phyloP scores from a whole-genome alignment of 768 basidiomycete genomes.

The Tricholoma saponaceum region DNA sequence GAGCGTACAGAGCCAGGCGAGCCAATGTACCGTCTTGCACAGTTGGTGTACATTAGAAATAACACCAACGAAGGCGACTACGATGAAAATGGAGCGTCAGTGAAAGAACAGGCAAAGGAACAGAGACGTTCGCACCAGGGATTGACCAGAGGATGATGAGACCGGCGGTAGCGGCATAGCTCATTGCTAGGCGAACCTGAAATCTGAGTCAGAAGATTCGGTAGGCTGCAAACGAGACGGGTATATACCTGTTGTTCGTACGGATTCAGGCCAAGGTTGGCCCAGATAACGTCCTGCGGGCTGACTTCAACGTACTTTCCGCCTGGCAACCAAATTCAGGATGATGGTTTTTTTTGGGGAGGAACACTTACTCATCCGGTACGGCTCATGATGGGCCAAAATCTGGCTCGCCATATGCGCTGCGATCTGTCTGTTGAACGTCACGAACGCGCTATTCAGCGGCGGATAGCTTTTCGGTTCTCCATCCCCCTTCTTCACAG shows the following conservation, averaged over 20 bases:
- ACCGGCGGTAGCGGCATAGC: constrained; percentile 72
- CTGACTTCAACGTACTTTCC: constrained; percentile 75
- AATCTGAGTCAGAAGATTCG: not conserved
- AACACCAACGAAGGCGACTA: constrained; percentile 79
- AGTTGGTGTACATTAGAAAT: constrained; percentile 78
- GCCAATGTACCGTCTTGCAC: constrained; percentile 60
- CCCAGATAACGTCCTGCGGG: constrained; percentile 90
- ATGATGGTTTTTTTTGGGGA: no score
- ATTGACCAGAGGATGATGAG: constrained; percentile 87
- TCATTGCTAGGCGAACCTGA: constrained; percentile 52
- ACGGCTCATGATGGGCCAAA: constrained; percentile 77
- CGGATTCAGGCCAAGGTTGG: constrained; percentile 83
- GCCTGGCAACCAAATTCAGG: constrained; percentile 23
- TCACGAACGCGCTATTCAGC: constrained; percentile 76
- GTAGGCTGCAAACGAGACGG: not conserved
- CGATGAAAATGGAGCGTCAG: not conserved
- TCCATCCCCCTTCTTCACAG: constrained; percentile 13
- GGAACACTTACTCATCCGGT: constrained; percentile 61
- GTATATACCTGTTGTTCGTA: constrained; percentile 65
- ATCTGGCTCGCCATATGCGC: constrained; percentile 83
- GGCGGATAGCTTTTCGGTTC: constrained; percentile 46
- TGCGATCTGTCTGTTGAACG: constrained; percentile 89
- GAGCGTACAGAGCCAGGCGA: constrained; percentile 79
- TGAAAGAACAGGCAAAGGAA: not conserved
- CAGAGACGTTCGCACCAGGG: constrained; percentile 54